Evolutionary conservation across 78 protist species (phyloP), one percentile per base, ranked within the genome.

Genomic region (Protostelium mycophagum): DNA sequence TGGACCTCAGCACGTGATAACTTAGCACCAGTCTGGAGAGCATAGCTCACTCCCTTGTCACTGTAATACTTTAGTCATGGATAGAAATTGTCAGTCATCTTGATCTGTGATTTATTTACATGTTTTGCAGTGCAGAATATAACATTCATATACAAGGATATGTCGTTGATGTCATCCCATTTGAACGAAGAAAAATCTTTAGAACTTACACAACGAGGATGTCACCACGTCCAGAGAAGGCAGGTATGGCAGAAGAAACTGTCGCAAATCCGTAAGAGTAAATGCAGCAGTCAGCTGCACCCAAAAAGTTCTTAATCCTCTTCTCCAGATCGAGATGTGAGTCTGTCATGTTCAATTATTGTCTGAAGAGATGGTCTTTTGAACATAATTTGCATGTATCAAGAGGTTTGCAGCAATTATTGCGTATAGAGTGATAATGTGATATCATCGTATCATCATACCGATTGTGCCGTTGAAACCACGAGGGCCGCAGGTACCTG

Each of bases 401-500:
- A 1, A 63, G 25, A 25, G 86, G 73, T 1, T 10, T 38, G 34
- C 88, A 85, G 84, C 1, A 29, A 38, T 31, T 35, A n/a, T 36
- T 87, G 36, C n/a, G n/a, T n/a, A n/a, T n/a, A n/a, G n/a, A n/a
- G n/a, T n/a, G n/a, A n/a, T n/a, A n/a, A n/a, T n/a, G n/a, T n/a
- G n/a, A n/a, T n/a, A n/a, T n/a, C n/a, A n/a, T n/a, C n/a, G n/a
- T n/a, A n/a, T n/a, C n/a, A n/a, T n/a, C 36, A 63, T 90, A 90
- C 95, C 96, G 29, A 97, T 88, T 0, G 99, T 96, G 39, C 99
- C 99, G 93, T 98, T 98, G 94, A 99, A 99, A 37, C 99, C 99
- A 28, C 99, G 90, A 28, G 99, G 99, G 10, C 99, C 99, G 89
- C 99, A 99, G 0, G 98, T 88, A 31, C 99, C 99, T 28, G 95